Percentiles rank a stretch among this genome's conserved stretches.
phyloP scores from a whole-genome alignment of 2,329 filamentous ascomycete genomes.

The Incumbomyces lentus region DNA sequence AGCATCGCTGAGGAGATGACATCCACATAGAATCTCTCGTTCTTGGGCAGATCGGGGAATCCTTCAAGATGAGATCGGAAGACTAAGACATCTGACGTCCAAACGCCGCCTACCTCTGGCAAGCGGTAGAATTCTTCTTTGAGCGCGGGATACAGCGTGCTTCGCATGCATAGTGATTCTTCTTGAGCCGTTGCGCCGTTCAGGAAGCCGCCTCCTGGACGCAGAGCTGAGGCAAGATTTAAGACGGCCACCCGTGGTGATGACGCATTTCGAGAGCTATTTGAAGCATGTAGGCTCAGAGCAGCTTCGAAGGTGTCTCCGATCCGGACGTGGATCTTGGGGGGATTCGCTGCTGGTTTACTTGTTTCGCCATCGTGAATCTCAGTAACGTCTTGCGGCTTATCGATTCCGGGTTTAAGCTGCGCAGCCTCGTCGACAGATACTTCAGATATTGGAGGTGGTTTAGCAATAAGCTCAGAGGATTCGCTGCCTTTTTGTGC shows the following conservation, averaged over 20 bases:
- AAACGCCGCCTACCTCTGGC: conserved; percentile 7
- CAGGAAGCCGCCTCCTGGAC: conserved; percentile 12
- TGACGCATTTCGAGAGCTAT: not conserved
- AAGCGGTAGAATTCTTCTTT: conserved; percentile 10
- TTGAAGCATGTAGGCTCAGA: not conserved
- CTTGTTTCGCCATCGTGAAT: not conserved
- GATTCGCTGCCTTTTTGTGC: conserved; percentile 7
- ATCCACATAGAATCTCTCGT: conserved; percentile 10
- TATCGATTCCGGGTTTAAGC: not conserved
- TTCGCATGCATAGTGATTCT: conserved; percentile 11
- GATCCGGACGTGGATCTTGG: not conserved
- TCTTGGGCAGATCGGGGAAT: not conserved
- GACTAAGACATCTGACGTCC: conserved; percentile 11
- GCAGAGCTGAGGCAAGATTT: conserved; percentile 11
- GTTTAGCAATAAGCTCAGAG: conserved; percentile 5
- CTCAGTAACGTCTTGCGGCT: not conserved
- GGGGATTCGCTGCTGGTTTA: not conserved
- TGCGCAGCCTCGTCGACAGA: not conserved
- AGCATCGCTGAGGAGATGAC: conserved; percentile 10
- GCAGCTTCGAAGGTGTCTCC: conserved; percentile 7
- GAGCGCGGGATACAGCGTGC: conserved; percentile 10
- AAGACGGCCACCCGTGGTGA: conserved; percentile 7
- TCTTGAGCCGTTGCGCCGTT: conserved; percentile 11
- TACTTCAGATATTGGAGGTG: not conserved
- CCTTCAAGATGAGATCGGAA: not conserved